A percentile compares a stretch with the other conserved stretches of the same genome.
phyloP scores from a whole-genome alignment of 768 basidiomycete species.

The Cystofilobasidium ferigula region DNA sequence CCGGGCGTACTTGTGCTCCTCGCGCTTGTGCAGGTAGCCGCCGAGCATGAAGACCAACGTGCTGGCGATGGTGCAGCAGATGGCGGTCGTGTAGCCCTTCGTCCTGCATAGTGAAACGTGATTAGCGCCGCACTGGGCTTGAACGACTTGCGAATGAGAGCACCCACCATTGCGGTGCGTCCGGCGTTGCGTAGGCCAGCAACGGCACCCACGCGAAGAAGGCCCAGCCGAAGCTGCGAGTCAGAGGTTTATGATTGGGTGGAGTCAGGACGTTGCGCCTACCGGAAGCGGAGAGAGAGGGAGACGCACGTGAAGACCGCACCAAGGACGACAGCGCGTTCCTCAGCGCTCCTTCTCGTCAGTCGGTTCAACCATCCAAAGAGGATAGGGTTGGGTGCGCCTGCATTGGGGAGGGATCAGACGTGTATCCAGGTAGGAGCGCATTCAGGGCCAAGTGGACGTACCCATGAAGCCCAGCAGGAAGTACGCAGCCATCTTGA shows the following conservation, averaged over 20 bases:
- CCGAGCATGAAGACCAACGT: constrained; percentile 14
- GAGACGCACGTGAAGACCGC: background rate
- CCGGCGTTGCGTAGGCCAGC: constrained; percentile 3
- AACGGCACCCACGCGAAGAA: constrained; percentile 18
- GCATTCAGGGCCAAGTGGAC: too few relatives aligned
- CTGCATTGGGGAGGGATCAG: too few relatives aligned
- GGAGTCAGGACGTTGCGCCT: background rate
- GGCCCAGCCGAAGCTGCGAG: constrained; percentile 1
- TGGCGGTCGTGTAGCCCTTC: constrained; percentile 12
- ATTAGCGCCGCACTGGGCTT: background rate
- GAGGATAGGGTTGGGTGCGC: background rate
- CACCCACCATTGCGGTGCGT: background rate
- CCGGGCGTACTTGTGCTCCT: constrained; percentile 9
- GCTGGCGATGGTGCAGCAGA: constrained; percentile 15
- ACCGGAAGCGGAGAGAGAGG: background rate
- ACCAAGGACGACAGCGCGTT: constrained; percentile 10
- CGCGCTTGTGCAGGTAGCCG: constrained; percentile 18
- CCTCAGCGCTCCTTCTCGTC: constrained; percentile 10
- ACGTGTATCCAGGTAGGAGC: too few relatives aligned
- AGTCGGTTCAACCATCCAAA: constrained; percentile 19
- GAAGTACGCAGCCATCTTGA: constrained; percentile 19
- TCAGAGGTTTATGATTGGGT: background rate
- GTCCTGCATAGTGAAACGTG: background rate
- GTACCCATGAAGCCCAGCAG: constrained; percentile 20
- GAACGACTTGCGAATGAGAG: background rate